A percentile compares a stretch with the other conserved stretches of the same genome.
Conservation (phyloP, 441 rosid genomes). For the Omphalea diandra region DNA sequence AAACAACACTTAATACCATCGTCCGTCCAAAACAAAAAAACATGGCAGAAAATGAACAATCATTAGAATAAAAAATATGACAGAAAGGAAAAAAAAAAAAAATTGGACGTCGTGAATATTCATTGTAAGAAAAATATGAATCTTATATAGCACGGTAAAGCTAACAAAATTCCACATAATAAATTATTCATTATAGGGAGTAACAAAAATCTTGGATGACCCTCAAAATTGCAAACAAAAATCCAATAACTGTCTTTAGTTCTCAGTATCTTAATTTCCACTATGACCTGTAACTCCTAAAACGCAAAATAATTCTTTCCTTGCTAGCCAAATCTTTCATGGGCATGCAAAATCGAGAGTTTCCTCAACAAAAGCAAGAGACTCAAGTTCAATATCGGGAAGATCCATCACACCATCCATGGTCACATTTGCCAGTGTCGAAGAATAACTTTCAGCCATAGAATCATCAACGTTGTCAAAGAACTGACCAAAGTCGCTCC, state of each 20-base stretch:
- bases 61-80: too few species aligned
- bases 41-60: too few species aligned
- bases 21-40: too few species aligned
- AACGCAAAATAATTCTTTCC: too few species aligned
- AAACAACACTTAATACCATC: too few species aligned
- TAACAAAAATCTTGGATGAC: background rate
- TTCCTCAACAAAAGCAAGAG: constrained; percentile 35
- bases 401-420: constrained; percentile 22
- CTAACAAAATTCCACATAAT: background rate
- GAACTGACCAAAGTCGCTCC: constrained; percentile 18
- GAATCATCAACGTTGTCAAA: constrained; percentile 11
- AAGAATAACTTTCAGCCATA: background rate
- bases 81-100: too few species aligned
- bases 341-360: constrained; percentile 21
- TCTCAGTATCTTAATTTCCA: too few species aligned
- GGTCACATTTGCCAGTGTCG: background rate
- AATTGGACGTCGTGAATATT: too few species aligned
- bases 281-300: background rate
- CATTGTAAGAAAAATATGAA: background rate
- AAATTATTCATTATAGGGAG: background rate
- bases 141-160: background rate
- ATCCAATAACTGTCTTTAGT: background rate
- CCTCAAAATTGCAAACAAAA: background rate
- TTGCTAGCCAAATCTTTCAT: constrained; percentile 11
- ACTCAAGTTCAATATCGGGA: constrained; percentile 25